Percentiles rank a stretch among this genome's conserved stretches.
These are phyloP conservation scores for Pseudomonodictys pantanalensis DNA, from an alignment of 495 filamentous ascomycete genomes.

Conservation along the genomic window DNA sequence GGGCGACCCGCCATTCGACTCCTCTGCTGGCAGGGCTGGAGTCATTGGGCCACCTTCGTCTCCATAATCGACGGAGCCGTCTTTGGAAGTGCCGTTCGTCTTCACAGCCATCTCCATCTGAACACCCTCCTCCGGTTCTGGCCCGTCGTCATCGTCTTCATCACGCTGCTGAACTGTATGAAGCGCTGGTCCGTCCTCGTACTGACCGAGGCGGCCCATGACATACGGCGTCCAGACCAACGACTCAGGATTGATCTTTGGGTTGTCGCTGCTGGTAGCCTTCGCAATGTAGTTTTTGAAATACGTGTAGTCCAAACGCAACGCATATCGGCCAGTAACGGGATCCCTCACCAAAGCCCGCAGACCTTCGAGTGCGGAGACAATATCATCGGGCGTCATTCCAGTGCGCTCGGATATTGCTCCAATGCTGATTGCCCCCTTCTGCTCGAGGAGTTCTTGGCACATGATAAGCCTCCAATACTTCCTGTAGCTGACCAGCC, in stretches of 20 bases:
- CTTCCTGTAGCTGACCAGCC: constrained; percentile 91
- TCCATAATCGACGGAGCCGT: constrained; percentile 1
- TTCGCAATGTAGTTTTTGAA: constrained; percentile 80
- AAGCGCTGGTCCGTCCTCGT: constrained; percentile 76
- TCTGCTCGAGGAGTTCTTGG: constrained; percentile 66
- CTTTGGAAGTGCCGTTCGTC: constrained; percentile 25
- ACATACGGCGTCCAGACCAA: constrained; percentile 97
- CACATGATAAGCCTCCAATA: constrained; percentile 92
- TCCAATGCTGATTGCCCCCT: constrained; percentile 62
- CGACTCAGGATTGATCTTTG: constrained; percentile 74
- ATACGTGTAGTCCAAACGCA: constrained; percentile 77
- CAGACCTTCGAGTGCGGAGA: constrained; percentile 85
- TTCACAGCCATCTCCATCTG: constrained; percentile 33
- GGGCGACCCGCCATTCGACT: constrained; percentile 21
- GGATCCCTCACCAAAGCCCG: constrained; percentile 88
- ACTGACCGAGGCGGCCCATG: constrained; percentile 84
- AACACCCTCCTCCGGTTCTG: constrained; percentile 41
- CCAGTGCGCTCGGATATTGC: constrained; percentile 88
- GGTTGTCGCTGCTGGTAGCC: constrained; percentile 82
- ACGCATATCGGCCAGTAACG: constrained; percentile 78
- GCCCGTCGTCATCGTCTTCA: constrained; percentile 59
- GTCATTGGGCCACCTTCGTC: constrained; percentile 9
- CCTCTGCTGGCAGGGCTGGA: constrained; percentile 17
- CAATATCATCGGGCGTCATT: constrained; percentile 93
- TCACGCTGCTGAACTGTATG: constrained; percentile 85